Conservation (phyloP, 1,284 basidiomycete genomes). For the Ganoderma sp. region DNA sequence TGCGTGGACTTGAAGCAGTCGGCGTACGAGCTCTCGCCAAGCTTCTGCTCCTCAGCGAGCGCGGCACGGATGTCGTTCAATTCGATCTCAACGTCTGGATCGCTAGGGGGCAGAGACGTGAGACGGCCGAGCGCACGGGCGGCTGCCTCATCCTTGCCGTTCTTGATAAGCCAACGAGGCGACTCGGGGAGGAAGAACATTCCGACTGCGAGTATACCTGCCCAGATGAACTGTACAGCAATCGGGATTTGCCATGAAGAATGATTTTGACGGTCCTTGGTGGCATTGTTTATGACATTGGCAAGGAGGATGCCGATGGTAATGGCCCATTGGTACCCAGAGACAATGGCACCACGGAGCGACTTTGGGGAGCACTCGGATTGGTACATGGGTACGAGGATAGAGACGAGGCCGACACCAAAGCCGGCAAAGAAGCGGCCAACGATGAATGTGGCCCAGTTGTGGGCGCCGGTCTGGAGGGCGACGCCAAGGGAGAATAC, state of each 20-base stretch:
- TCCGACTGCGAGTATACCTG: conserved; percentile 61
- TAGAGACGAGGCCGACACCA: conserved; percentile 61
- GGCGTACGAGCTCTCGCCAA: conserved; percentile 57
- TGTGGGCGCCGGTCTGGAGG: conserved; percentile 66
- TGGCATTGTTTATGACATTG: conserved; percentile 76
- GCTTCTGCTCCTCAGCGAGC: conserved; percentile 65
- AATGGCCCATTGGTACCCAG: conserved; percentile 82
- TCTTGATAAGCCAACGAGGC: conserved; percentile 84
- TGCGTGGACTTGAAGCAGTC: conserved; percentile 71
- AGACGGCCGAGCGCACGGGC: conserved; percentile 67
- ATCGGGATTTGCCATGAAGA: conserved; percentile 82
- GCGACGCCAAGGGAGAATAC: conserved; percentile 73
- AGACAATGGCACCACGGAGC: conserved; percentile 77
- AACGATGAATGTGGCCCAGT: conserved; percentile 61
- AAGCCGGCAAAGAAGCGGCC: conserved; percentile 37
- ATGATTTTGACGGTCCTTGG: conserved; percentile 62
- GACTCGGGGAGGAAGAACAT: conserved; percentile 80
- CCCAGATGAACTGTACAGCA: conserved; percentile 75
- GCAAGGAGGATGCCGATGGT: conserved; percentile 85
- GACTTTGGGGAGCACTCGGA: conserved; percentile 56
- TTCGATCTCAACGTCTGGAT: conserved; percentile 63
- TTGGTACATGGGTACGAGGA: conserved; percentile 80
- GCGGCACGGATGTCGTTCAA: conserved; percentile 74
- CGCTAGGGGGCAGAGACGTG: conserved; percentile 51
- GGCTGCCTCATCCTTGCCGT: conserved; percentile 66